Evolutionary conservation across 2,329 filamentous ascomycete species (phyloP), one percentile per base, ranked within the genome.

Genomic region (Xylaria sp.): DNA sequence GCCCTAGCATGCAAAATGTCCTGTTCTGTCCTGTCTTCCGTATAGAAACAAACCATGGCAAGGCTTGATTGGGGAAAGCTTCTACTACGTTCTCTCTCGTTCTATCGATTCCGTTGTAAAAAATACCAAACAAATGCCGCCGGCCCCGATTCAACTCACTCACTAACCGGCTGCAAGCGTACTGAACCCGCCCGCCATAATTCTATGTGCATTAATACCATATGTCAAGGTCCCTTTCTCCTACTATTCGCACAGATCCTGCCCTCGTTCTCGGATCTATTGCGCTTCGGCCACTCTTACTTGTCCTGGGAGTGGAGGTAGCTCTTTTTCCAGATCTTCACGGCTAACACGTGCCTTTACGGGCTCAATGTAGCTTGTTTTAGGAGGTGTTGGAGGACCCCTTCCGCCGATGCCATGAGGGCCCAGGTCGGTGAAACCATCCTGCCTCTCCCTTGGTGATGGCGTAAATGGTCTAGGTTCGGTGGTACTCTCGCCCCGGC

Each of bases 311-410:
- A 89, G 73, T 2, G 85, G 84, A 6, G 86, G 87, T 49, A 89
- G 73, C 11, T 81, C 80, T 76, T 89, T 89, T 67, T 88, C 84
- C 45, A 88, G 76, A 66, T 85, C 87, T 42, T 85, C 83, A 49
- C 81, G 81, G 73, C 84, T 84, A 61, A 85, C 69, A 63, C 75
- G 77, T 31, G 73, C 65, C 38, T 75, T 75, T 14, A 71, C 82
- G 0, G 80, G 68, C 43, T 76, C 76, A 37, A 75, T 69, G 53
- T 77, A 77, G 33, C 74, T 77, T 8, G 75, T 74, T 68, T 82
- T 82, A 0, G 79, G 80, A n/a, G 79, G 80, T 4, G 82, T 84
- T 2, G 83, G 83, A 8, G 82, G 80, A 28, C 71, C 65, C 60
- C 72, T 69, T 25, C 72, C 72, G 38, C 72, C 72, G 19, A 76